These are phyloP conservation scores for Jacaranda mimosifolia DNA, from an alignment of 257 asterid genomes.

Conservation along the genomic window DNA sequence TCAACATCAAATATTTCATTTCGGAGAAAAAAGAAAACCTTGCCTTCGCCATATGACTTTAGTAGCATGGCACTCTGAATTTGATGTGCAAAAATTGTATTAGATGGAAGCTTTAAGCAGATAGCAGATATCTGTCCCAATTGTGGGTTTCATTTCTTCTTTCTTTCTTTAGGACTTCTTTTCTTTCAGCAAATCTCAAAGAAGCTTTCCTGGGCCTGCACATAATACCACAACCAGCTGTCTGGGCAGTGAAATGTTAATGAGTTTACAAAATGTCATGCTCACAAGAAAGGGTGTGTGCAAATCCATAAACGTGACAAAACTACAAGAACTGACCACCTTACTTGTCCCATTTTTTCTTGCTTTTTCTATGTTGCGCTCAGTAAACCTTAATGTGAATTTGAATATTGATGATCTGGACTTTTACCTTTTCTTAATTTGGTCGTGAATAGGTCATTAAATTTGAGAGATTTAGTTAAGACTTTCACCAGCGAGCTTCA, in stretches of 20 bases:
- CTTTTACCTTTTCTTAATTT: background rate
- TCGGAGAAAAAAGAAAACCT: too few relatives aligned
- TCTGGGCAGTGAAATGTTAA: background rate
- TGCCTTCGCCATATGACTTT: too few relatives aligned
- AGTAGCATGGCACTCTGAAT: too few relatives aligned
- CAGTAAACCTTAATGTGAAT: background rate
- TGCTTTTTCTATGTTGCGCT: background rate
- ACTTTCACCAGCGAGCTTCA: background rate
- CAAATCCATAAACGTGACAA: constrained; percentile 1
- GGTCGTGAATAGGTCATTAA: background rate
- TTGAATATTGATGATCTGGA: background rate
- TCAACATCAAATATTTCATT: too few relatives aligned
- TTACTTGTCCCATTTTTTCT: background rate
- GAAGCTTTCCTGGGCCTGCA: background rate
- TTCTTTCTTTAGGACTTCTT: too few relatives aligned
- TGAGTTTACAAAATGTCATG: background rate
- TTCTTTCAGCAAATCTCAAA: background rate
- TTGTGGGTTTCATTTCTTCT: background rate
- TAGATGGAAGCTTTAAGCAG: constrained; percentile 18
- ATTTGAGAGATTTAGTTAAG: background rate
- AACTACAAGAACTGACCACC: background rate
- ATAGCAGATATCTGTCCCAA: background rate
- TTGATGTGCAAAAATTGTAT: background rate
- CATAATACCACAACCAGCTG: too few relatives aligned
- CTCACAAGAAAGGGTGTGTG: background rate